phyloP scores from a whole-genome alignment of 768 basidiomycete species.

The Gloeophyllum trabeum region DNA sequence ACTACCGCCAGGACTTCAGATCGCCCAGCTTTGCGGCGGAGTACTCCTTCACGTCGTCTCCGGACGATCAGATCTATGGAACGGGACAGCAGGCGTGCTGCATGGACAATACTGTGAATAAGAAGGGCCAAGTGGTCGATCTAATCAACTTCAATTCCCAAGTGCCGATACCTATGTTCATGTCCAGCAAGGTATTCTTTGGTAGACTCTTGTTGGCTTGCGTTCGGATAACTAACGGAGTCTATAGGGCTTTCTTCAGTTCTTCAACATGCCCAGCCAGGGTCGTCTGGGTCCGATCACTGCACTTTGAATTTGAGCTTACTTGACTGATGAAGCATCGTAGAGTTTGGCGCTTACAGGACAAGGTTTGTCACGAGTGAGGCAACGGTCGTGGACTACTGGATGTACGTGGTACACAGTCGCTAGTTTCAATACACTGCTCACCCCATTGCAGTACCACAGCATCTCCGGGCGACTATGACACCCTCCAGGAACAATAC shows the following conservation, averaged over 20 bases:
- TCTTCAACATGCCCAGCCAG: constrained; percentile 25
- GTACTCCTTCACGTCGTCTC: constrained; percentile 20
- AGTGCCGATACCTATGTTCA: constrained; percentile 23
- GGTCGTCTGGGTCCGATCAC: constrained; percentile 18
- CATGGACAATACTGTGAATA: constrained; percentile 23
- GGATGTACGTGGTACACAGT: constrained; percentile 13
- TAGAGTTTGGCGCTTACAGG: constrained; percentile 21
- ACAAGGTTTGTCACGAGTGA: constrained; percentile 22
- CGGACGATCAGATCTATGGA: constrained; percentile 25
- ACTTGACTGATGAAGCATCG: not conserved
- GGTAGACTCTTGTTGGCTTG: not conserved
- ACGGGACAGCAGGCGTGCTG: constrained; percentile 26
- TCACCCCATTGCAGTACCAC: constrained; percentile 16
- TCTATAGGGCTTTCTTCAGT: constrained; percentile 22
- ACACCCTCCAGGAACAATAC: constrained; percentile 23
- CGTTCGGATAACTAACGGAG: not conserved
- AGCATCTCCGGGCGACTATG: constrained; percentile 24
- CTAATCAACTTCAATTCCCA: constrained; percentile 25
- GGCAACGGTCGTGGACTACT: constrained; percentile 24
- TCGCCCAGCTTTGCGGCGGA: constrained; percentile 19
- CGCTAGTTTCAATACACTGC: not conserved
- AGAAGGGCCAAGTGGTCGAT: constrained; percentile 27
- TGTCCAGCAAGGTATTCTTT: constrained; percentile 23
- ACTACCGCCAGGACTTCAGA: constrained; percentile 21
- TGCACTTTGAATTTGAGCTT: not conserved